Conservation (phyloP, 805 yeast genomes). For the Saccharomyces kudriavzevii region DNA sequence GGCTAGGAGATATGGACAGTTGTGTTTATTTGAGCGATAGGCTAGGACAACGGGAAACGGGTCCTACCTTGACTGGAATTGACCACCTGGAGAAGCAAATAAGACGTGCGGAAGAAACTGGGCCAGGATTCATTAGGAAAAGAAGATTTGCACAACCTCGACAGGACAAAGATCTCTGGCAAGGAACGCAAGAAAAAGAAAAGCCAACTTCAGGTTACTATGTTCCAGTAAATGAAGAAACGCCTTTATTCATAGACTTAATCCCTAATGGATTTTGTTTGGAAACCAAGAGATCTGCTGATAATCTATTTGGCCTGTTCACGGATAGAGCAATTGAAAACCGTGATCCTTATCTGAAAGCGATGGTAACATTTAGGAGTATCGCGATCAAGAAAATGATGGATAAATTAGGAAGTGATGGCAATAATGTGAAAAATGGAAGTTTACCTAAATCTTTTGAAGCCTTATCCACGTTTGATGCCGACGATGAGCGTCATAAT, state of each 20-base stretch:
- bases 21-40: slow-evolving; percentile 13
- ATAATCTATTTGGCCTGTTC: slow-evolving; percentile 16
- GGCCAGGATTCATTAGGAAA: neutral
- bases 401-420: slow-evolving; percentile 6
- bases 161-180: neutral
- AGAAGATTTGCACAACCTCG: neutral
- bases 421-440: slow-evolving; percentile 8
- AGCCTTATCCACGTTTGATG: slow-evolving; percentile 18
- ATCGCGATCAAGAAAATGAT: slow-evolving; percentile 19
- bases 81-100: neutral
- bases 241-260: slow-evolving; percentile 12
- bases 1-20: slow-evolving; percentile 14
- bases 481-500: slow-evolving; percentile 8
- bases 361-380: slow-evolving; percentile 15
- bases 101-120: neutral
- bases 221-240: neutral
- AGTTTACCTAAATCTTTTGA: slow-evolving; percentile 19
- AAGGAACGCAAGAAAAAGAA: neutral
- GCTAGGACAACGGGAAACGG: neutral
- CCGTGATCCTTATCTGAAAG: slow-evolving; percentile 23
- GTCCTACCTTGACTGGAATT: neutral
- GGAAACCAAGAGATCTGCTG: slow-evolving; percentile 25
- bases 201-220: neutral
- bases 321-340: slow-evolving; percentile 21
- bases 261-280: slow-evolving; percentile 21